phyloP scores from a whole-genome alignment of 768 basidiomycete genomes.

The Lentinula lateritia region DNA sequence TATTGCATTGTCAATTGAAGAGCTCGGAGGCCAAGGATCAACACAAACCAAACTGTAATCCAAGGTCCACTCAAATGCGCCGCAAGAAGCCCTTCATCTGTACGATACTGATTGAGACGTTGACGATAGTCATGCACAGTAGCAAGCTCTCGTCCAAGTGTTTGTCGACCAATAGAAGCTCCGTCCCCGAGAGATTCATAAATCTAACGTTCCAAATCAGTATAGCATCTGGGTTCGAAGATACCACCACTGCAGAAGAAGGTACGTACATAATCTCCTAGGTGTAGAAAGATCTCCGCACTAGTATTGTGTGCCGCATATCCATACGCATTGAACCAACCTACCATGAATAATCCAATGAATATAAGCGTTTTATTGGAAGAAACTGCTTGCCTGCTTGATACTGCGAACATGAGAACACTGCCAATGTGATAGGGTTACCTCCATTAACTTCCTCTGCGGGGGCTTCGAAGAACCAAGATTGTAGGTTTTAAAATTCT shows the following conservation, averaged over 20 bases:
- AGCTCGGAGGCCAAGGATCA: background rate
- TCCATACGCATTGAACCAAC: conserved; percentile 60
- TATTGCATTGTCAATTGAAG: background rate
- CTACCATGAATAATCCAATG: conserved; percentile 17
- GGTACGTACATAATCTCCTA: conserved; percentile 51
- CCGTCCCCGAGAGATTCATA: conserved; percentile 42
- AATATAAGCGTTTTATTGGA: background rate
- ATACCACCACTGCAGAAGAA: background rate
- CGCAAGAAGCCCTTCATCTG: conserved; percentile 39
- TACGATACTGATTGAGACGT: conserved; percentile 46
- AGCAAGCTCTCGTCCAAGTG: conserved; percentile 48
- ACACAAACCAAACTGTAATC: conserved; percentile 47
- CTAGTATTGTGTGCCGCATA: conserved; percentile 46
- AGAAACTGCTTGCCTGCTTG: conserved; percentile 32
- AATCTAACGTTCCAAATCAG: conserved; percentile 24
- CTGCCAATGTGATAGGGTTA: conserved; percentile 45
- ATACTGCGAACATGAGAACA: conserved; percentile 55
- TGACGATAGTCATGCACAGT: conserved; percentile 52
- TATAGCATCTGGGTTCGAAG: background rate
- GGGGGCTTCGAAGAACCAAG: conserved; percentile 26
- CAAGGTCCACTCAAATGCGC: conserved; percentile 48
- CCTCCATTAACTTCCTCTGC: conserved; percentile 46
- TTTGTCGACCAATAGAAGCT: conserved; percentile 42
- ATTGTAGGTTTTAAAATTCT: background rate
- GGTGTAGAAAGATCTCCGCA: conserved; percentile 49